A percentile compares a stretch with the other conserved stretches of the same genome.
phyloP scores from a whole-genome alignment of 2,329 filamentous ascomycete genomes.

The Coniochaeta ligniaria region DNA sequence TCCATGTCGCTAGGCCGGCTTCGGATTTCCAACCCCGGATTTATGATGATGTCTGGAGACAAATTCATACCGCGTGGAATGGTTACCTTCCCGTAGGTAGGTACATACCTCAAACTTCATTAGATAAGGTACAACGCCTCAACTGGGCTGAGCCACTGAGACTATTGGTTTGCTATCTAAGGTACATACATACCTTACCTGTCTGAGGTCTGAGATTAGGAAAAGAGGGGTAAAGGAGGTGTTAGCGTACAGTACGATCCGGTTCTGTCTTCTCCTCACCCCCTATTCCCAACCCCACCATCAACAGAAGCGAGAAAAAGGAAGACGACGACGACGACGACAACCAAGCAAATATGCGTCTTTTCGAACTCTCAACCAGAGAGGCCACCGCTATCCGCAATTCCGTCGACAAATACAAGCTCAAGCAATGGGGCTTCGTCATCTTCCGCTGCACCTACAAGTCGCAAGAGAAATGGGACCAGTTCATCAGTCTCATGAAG shows the following conservation, averaged over 20 bases:
- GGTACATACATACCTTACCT: not conserved
- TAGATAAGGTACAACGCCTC: not conserved
- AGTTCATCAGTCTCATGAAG: not conserved
- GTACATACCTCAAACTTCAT: not conserved
- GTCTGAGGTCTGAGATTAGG: not conserved
- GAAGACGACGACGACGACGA: not conserved
- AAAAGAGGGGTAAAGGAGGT: not conserved
- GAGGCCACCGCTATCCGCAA: not conserved
- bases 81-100: not conserved
- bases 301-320: not conserved
- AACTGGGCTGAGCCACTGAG: not conserved
- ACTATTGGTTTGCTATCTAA: not conserved
- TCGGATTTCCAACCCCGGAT: not conserved
- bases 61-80: not conserved
- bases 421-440: slow-evolving; percentile 3
- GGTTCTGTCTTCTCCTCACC: too few relatives aligned
- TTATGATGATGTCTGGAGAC: not conserved
- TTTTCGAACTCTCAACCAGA: not conserved
- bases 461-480: not conserved
- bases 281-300: not conserved
- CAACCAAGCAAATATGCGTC: not conserved
- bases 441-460: not conserved
- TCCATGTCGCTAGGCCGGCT: not conserved
- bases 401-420: not conserved
- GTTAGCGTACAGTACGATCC: not conserved